Evolutionary conservation across 2,329 filamentous ascomycete species (phyloP).

Genomic region (Penicillium sp.): DNA sequence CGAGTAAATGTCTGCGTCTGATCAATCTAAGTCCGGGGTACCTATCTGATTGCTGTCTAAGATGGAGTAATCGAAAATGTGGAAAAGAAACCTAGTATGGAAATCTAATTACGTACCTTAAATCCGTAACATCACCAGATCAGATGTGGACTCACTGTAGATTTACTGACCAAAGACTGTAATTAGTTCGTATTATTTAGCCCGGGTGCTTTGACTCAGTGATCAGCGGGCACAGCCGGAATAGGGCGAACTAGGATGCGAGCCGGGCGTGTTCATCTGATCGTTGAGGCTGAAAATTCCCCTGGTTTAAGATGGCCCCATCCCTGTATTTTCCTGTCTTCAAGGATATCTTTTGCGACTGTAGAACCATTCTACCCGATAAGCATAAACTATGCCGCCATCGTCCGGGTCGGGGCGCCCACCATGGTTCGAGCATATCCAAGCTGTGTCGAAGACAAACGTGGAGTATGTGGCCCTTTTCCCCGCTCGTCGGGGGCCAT

Average conservation of each 20-base stretch:
- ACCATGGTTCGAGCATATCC: constrained; percentile 18
- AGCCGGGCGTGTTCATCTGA: constrained; percentile 19
- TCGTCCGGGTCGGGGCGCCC: constrained; percentile 5
- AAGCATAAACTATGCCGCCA: constrained; percentile 11
- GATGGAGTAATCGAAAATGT: too few species aligned
- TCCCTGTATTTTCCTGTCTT: neutral
- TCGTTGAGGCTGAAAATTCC: constrained; percentile 23
- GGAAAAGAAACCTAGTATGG: too few species aligned
- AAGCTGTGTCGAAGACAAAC: constrained; percentile 15
- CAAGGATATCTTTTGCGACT: neutral
- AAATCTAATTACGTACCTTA: too few species aligned
- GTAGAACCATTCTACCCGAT: neutral
- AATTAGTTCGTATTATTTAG: neutral
- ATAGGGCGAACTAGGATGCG: constrained; percentile 10
- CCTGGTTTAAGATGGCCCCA: constrained; percentile 6
- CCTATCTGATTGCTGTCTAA: too few species aligned
- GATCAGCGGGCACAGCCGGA: constrained; percentile 15
- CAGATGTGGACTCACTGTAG: too few species aligned
- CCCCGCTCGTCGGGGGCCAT: neutral
- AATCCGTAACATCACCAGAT: too few species aligned
- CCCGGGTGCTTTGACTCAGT: constrained; percentile 15
- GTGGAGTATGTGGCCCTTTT: constrained; percentile 27
- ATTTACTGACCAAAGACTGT: neutral
- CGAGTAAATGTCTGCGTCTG: too few species aligned
- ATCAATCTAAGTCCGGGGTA: too few species aligned